These are phyloP conservation scores for Chaetomium globosum DNA, from an alignment of 2,329 filamentous ascomycete genomes.

Conservation along the genomic window DNA sequence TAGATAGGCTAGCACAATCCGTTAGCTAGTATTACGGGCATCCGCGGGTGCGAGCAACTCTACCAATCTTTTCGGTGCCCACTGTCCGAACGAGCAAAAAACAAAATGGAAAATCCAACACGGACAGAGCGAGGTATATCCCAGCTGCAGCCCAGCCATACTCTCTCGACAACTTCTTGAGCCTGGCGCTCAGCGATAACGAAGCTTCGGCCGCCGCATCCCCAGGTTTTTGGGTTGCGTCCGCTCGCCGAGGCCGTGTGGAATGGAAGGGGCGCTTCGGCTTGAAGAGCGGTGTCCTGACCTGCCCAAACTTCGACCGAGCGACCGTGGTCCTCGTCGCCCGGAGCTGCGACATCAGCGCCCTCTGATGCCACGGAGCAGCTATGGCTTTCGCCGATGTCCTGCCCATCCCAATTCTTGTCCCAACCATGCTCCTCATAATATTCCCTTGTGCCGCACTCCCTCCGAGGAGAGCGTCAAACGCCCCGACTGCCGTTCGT, in stretches of 20 bases:
- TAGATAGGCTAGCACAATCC: constrained; percentile 51
- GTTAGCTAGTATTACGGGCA: neutral
- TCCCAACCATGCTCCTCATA: constrained; percentile 17
- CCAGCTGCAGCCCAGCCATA: constrained; percentile 93
- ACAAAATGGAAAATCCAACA: constrained; percentile 92
- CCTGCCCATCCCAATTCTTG: constrained; percentile 19
- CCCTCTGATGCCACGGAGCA: constrained; percentile 27
- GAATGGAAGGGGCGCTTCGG: constrained; percentile 39
- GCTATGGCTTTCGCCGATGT: constrained; percentile 10
- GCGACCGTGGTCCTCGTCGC: constrained; percentile 20
- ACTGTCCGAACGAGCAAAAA: constrained; percentile 82
- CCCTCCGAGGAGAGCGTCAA: constrained; percentile 30
- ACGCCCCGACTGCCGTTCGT: constrained; percentile 29
- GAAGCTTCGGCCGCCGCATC: constrained; percentile 37
- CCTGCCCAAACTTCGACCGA: constrained; percentile 12
- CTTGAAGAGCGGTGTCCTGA: constrained; percentile 21
- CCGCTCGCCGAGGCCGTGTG: constrained; percentile 36
- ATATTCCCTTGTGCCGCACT: constrained; percentile 15
- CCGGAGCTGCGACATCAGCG: constrained; percentile 31
- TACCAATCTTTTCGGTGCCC: constrained; percentile 83
- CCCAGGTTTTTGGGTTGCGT: constrained; percentile 10
- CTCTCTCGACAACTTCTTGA: constrained; percentile 84
- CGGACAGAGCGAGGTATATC: constrained; percentile 83
- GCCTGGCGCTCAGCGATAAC: constrained; percentile 65
- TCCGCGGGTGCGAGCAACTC: constrained; percentile 38